Conservation (phyloP, 2,329 filamentous ascomycete species). For the Trichoderma polysporum region DNA sequence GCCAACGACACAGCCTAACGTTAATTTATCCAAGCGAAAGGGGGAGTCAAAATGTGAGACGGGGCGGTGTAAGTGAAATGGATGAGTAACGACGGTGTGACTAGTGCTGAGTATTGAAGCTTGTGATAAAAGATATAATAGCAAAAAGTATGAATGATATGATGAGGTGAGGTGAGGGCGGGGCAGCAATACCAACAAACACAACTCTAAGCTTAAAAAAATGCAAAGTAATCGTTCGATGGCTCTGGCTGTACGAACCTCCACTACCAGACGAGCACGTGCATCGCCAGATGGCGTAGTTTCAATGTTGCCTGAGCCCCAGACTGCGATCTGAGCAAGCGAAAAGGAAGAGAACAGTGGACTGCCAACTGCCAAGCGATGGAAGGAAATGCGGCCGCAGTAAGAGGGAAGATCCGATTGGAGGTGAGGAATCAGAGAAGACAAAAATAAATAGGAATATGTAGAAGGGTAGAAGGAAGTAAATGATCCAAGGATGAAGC, state of each 20-base stretch:
- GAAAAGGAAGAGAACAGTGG: not conserved
- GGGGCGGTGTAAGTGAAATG: not conserved
- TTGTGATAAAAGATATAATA: not conserved
- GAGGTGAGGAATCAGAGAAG: not conserved
- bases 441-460: not conserved
- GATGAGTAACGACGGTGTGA: not conserved
- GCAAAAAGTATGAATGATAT: not conserved
- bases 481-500: not conserved
- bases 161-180: not conserved
- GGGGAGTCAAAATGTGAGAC: not conserved
- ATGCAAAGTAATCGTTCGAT: not conserved
- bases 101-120: constrained; percentile 4
- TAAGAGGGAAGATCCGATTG: not conserved
- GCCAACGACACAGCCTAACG: not conserved
- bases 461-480: not conserved
- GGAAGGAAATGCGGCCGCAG: not conserved
- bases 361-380: not conserved
- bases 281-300: not conserved
- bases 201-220: not conserved
- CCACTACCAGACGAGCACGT: not conserved
- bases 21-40: not conserved
- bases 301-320: not conserved
- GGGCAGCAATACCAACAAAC: not conserved
- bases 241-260: not conserved
- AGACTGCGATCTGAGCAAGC: not conserved